Conservation (phyloP, 2,329 filamentous ascomycete species). For the Beauveria caledonica region DNA sequence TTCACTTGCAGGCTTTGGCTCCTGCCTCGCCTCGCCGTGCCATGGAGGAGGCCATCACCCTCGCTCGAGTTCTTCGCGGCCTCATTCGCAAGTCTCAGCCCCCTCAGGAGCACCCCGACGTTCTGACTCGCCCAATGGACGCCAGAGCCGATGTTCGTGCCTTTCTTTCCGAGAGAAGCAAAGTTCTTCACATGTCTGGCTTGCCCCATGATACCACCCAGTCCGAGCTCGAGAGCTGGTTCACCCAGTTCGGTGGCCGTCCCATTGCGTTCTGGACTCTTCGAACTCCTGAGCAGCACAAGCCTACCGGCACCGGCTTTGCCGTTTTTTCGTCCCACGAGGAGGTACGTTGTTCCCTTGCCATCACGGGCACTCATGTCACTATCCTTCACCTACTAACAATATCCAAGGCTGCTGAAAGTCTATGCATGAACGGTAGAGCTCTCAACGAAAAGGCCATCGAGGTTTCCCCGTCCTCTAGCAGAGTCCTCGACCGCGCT, state of each 20-base stretch:
- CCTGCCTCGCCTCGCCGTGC: constrained; percentile 91
- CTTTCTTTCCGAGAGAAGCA: constrained; percentile 92
- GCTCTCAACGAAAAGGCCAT: constrained; percentile 98
- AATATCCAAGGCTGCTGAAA: constrained; percentile 74
- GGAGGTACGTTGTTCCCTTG: constrained; percentile 60
- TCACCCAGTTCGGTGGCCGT: constrained; percentile 94
- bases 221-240: constrained; percentile 98
- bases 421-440: constrained; percentile 97
- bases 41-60: constrained; percentile 94
- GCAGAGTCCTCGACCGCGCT: constrained; percentile 88
- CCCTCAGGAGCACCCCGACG: constrained; percentile 85
- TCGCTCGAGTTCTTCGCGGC: constrained; percentile 84
- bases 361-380: neutral
- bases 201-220: constrained; percentile 97
- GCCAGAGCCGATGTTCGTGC: constrained; percentile 92
- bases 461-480: constrained; percentile 96
- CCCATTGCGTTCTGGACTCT: constrained; percentile 99
- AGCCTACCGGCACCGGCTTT: constrained; percentile 97
- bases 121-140: constrained; percentile 91
- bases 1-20: constrained; percentile 91
- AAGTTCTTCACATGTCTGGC: constrained; percentile 96
- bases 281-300: constrained; percentile 95
- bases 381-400: neutral
- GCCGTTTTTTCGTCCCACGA: constrained; percentile 98
- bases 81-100: constrained; percentile 95